These are phyloP conservation scores for Penicillium canescens DNA, from an alignment of 495 filamentous ascomycete species.

Conservation along the genomic window DNA sequence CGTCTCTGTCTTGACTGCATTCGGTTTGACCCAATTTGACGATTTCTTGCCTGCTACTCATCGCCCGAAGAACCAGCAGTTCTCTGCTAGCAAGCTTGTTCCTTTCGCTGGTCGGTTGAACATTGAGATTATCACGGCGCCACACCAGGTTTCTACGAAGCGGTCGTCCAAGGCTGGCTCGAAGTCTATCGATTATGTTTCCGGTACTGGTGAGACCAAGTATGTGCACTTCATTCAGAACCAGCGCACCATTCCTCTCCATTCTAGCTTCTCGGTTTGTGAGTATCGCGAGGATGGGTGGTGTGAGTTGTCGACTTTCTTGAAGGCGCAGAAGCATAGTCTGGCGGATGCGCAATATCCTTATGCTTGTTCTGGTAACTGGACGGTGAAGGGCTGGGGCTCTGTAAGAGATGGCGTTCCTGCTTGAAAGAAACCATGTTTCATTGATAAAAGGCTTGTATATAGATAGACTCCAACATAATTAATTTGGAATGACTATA, in stretches of 20 bases:
- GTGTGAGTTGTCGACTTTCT: conserved; percentile 60
- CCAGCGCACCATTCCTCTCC: conserved; percentile 61
- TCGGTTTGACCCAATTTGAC: conserved; percentile 54
- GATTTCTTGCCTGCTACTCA: conserved; percentile 39
- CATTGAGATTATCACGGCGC: conserved; percentile 63
- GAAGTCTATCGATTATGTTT: conserved; percentile 12
- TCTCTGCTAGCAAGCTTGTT: conserved; percentile 56
- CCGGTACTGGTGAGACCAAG: conserved; percentile 36
- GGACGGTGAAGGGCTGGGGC: conserved; percentile 15
- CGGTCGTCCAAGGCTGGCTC: conserved; percentile 25
- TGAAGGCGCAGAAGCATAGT: conserved; percentile 48
- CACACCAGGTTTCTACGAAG: conserved; percentile 46
- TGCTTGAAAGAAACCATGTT: neutral
- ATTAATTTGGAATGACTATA: too few relatives aligned
- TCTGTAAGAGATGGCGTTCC: conserved; percentile 21
- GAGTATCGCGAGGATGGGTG: conserved; percentile 61
- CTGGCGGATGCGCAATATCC: conserved; percentile 49
- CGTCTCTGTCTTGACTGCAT: conserved; percentile 43
- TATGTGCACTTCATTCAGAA: conserved; percentile 69
- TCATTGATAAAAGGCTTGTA: too few relatives aligned
- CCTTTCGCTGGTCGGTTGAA: conserved; percentile 63
- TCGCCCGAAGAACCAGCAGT: conserved; percentile 46
- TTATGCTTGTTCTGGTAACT: conserved; percentile 46
- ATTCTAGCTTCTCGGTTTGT: conserved; percentile 56
- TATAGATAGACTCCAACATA: too few relatives aligned